Evolutionary conservation across 1,284 basidiomycete species (phyloP), one percentile per base, ranked within the genome.

Genomic region (Fomes fomentarius): DNA sequence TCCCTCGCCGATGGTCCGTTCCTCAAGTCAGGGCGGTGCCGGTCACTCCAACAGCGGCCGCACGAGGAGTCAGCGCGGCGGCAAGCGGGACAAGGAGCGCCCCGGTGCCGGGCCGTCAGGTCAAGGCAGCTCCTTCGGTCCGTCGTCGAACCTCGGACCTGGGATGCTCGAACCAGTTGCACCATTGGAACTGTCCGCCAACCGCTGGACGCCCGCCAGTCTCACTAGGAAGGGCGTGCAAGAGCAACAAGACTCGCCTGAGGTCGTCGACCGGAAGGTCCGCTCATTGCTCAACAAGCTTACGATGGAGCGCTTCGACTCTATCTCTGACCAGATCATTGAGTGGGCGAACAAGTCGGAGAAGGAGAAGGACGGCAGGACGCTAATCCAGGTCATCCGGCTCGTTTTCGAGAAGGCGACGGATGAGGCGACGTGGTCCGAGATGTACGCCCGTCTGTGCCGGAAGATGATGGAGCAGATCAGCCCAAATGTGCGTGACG

Each of bases 401-500:
- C 87, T 97, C 50, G 93, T 98, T 40, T 97, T 97, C 71, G 94
- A 98, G 73, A 96, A 96, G 80, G 94, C 95, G 11, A 97, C 74
- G 93, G 60, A 61, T 47, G 57, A 61, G 51, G 60, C 56, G 34
- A 54, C 60, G 17, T 61, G 56, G 60, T 56, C 60, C 1, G 60
- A 61, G 54, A 58, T 61, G 56, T 58, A 58, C 43, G 96, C 96
- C 22, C 86, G 90, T 43, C 79, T 98, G 43, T 97, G 94, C 70
- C 81, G 92, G 59, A 93, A 94, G 81, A 89, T 98, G 49, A 56
- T 57, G 51, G 58, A 60, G 52, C 54, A 60, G 81, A 91, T 98
- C 66, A 93, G 88, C 63, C 79, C 87, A 37, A 85, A 89, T 43
- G 92, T 98, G 22, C 88, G 88, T 64, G 96, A 98, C 70, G 93